These are phyloP conservation scores for Rhodofomes roseus DNA, from an alignment of 1,284 basidiomycete species.

Conservation along the genomic window DNA sequence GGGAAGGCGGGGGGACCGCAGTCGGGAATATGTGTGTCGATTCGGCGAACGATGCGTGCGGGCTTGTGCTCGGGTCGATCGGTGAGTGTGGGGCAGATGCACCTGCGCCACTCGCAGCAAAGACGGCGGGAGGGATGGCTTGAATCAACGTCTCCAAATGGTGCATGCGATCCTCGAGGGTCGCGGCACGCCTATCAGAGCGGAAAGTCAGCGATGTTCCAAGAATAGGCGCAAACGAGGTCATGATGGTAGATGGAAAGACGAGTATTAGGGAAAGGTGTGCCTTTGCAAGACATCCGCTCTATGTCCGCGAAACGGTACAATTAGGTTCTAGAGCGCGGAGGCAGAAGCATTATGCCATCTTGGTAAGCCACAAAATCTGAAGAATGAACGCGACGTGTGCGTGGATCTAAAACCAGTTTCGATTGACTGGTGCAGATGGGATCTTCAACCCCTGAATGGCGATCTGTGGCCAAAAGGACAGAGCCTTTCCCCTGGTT, in stretches of 20 bases:
- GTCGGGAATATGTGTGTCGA: constrained; percentile 47
- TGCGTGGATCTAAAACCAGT: too few species aligned
- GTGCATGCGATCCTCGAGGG: constrained; percentile 81
- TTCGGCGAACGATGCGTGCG: constrained; percentile 52
- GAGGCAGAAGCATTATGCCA: too few species aligned
- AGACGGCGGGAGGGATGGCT: constrained; percentile 75
- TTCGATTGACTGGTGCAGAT: too few species aligned
- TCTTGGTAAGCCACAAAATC: not conserved
- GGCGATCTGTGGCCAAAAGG: too few species aligned
- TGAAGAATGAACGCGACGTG: too few species aligned
- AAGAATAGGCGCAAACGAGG: not conserved
- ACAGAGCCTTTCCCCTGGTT: too few species aligned
- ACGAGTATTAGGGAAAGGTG: not conserved
- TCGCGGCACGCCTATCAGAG: constrained; percentile 60
- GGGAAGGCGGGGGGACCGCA: constrained; percentile 72
- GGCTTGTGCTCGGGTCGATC: constrained; percentile 36
- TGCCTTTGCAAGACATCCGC: not conserved
- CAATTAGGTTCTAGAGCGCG: not conserved
- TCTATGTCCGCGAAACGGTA: not conserved
- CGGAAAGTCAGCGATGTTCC: not conserved
- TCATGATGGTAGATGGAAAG: not conserved
- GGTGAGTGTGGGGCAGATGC: constrained; percentile 22
- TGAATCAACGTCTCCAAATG: constrained; percentile 78
- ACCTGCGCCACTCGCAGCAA: constrained; percentile 50
- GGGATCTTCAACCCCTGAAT: too few species aligned